Conservation (phyloP, 345 rosid genomes). For the Hibiscus trionum region DNA sequence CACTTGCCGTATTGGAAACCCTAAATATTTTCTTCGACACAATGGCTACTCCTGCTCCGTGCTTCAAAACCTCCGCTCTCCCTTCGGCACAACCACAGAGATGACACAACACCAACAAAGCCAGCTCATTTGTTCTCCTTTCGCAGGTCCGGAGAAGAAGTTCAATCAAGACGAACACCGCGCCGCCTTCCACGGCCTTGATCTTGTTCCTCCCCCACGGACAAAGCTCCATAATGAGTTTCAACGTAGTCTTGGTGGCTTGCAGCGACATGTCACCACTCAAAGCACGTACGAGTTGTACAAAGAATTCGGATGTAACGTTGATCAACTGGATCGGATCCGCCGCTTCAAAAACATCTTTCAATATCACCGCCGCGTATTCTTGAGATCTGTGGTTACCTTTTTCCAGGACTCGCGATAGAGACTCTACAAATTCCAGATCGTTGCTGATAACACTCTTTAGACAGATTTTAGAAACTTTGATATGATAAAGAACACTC, state of each 20-base stretch:
- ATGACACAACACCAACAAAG: conserved; percentile 29
- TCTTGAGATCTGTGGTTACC: conserved; percentile 32
- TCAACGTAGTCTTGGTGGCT: conserved; percentile 38
- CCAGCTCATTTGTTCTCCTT: conserved; percentile 34
- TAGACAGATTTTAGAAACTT: conserved; percentile 16
- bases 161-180: conserved; percentile 29
- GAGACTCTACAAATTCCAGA: conserved; percentile 23
- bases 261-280: conserved; percentile 39
- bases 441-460: conserved; percentile 21
- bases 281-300: conserved; percentile 29
- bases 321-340: conserved; percentile 38
- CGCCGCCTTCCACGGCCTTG: conserved; percentile 43
- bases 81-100: conserved; percentile 58
- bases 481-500: conserved; percentile 28
- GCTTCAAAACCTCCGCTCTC: conserved; percentile 46
- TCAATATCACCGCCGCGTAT: conserved; percentile 25
- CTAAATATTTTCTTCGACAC: conserved; percentile 57
- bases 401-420: conserved; percentile 19
- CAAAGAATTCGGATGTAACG: conserved; percentile 27
- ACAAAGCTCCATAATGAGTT: conserved; percentile 31
- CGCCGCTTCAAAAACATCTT: conserved; percentile 28
- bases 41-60: conserved; percentile 48
- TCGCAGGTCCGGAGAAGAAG: conserved; percentile 37
- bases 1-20: conserved; percentile 41
- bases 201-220: conserved; percentile 63